These are phyloP conservation scores for Orbilia ellipsospora DNA, from an alignment of 2,329 filamentous ascomycete genomes.

Conservation along the genomic window DNA sequence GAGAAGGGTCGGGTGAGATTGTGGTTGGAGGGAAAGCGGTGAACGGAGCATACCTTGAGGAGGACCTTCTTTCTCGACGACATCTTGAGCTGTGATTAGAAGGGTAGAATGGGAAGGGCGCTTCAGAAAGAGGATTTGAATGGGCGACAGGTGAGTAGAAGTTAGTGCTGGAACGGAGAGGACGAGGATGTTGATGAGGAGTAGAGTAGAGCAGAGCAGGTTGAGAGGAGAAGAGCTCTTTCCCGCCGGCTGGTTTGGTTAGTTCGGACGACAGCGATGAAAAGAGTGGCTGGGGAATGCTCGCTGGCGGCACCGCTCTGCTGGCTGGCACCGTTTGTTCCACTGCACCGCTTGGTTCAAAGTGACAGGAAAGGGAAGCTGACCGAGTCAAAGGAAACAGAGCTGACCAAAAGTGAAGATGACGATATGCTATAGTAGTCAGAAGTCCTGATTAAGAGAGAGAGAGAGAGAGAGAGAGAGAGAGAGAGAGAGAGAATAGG, in stretches of 20 bases:
- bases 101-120: not conserved
- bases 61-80: slow-evolving; percentile 89
- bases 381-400: too few species aligned
- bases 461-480: too few species aligned
- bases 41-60: slow-evolving; percentile 74
- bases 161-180: not conserved
- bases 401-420: not conserved
- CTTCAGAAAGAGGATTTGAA: not conserved
- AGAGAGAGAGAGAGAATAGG: too few species aligned
- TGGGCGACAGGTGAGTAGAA: slow-evolving; percentile 15
- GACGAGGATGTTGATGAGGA: not conserved
- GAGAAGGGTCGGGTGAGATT: slow-evolving; percentile 33
- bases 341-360: not conserved
- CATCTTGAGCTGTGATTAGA: slow-evolving; percentile 66
- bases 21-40: slow-evolving; percentile 38
- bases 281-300: slow-evolving; percentile 41
- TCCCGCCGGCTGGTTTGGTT: not conserved
- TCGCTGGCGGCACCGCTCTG: slow-evolving; percentile 12
- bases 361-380: not conserved
- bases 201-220: not conserved
- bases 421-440: not conserved
- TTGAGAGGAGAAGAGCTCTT: slow-evolving; percentile 7
- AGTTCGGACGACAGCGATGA: too few species aligned
- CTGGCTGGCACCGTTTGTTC: slow-evolving; percentile 4
- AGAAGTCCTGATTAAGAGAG: too few species aligned